A percentile compares a stretch with the other conserved stretches of the same genome.
Conservation (phyloP, 768 basidiomycete genomes). For the Lanmaoa rubissima region DNA sequence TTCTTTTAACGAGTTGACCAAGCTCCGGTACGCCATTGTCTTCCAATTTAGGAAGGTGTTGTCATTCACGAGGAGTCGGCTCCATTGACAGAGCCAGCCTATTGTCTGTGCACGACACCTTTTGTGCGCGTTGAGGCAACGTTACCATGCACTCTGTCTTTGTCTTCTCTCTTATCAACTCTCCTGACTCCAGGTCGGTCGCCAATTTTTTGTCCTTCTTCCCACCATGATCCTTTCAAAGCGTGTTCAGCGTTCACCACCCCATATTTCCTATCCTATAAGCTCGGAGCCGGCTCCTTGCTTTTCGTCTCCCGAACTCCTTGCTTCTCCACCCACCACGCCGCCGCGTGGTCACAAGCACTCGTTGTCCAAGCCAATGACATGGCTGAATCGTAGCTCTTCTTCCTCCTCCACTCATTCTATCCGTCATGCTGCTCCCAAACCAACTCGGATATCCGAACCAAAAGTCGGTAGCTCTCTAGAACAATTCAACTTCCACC, state of each 20-base stretch:
- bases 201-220: not conserved
- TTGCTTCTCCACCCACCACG: constrained; percentile 31
- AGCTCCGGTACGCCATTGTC: constrained; percentile 14
- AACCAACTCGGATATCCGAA: constrained; percentile 45
- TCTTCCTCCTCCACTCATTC: constrained; percentile 32
- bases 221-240: constrained; percentile 28
- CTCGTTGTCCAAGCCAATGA: constrained; percentile 41
- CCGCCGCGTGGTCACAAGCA: constrained; percentile 34
- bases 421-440: constrained; percentile 32
- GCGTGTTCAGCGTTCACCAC: constrained; percentile 20
- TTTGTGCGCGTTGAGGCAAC: constrained; percentile 7
- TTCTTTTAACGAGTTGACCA: not conserved
- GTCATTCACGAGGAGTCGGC: constrained; percentile 17
- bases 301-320: constrained; percentile 14
- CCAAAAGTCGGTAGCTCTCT: constrained; percentile 37
- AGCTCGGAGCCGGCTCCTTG: constrained; percentile 30
- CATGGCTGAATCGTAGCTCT: constrained; percentile 42
- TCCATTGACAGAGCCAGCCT: not conserved
- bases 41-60: constrained; percentile 24
- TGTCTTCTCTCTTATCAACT: constrained; percentile 12
- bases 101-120: constrained; percentile 14
- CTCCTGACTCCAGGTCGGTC: not conserved
- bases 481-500: constrained; percentile 30
- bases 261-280: constrained; percentile 9
- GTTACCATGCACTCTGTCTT: constrained; percentile 9